Base-by-base conservation (phyloP, 148 eudicot genomes). In the Linanthus parryae region DNA sequence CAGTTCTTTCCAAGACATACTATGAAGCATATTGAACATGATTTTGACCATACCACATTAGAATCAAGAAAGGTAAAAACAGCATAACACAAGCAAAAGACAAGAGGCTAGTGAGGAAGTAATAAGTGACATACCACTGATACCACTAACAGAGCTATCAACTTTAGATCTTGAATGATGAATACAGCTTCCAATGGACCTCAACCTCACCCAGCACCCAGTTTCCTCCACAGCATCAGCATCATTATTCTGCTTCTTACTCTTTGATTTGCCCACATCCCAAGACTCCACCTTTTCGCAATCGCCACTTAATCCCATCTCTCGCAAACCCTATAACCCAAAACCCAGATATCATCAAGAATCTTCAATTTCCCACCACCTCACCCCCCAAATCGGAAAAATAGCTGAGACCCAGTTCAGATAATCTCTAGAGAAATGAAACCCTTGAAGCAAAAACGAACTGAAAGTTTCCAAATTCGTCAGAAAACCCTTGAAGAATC, bases 161-260 rank as follows among this genome's bases (percentile, higher is more conserved):
- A 78, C 84, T 71, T 82, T 82, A 67, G 84, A 82, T 79, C 81
- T 82, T 65, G 89, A 78, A 59, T 72, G 35, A 57, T 78, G 69
- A 62, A 81, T 75, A 61, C 79, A 67, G 40, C 75, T 71, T n/a
- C n/a, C n/a, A 38, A 78, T 56, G 40, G 73, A 72, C 54, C 81
- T 57, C 58, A 78, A 29, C 58, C 67, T 78, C 62, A 31, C 55
- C 55, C 55, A 51, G 34, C 40, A 51, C 7, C 55, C 55, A 51
- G n/a, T 51, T 34, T 21, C 55, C n/a, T 51, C 55, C 55, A 31
- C 36, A 1, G 27, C 39, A 16, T 8, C 37, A 17, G 12, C 38
- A 8, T 27, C 30, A 20, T 48, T 51, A 15, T 51, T 51, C 55
- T 33, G 18, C 10, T 36, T n/a, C 40, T 33, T 51, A 19, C 19